Base-by-base conservation (phyloP, 1,139 yeast species). In the Scheffersomyces illinoinensis region DNA sequence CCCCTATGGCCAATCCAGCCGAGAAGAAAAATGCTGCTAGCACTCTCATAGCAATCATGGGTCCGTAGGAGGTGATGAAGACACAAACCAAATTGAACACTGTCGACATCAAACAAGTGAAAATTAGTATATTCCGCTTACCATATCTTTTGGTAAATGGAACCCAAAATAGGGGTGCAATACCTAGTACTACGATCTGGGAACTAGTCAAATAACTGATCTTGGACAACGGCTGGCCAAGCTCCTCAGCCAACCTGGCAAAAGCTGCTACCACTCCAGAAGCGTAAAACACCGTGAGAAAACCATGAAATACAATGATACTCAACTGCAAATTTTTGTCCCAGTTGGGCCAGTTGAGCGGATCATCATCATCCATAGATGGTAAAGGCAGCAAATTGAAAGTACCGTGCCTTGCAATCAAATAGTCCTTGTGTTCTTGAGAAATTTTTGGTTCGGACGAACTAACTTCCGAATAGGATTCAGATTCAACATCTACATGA, bases 91-190 rank as follows among this genome's bases (percentile, higher is more conserved):
- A 56, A 51, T 65, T 67, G 56, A 64, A 68, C n/a, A 56, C 59
- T 56, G 59, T 58, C 4, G 68, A 59, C 5, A 65, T 68, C 46
- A 68, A 55, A 17, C 65, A 60, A 5, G 68, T 63, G 8, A 61
- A 48, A 43, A 68, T 53, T 18, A 68, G 56, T 43, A 67, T 51
- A 52, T 64, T 63, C 7, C 58, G 57, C 18, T 68, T 61, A 10
- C 71, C 71, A 53, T 66, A 68, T 50, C 56, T 59, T 49, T 67
- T 60, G 69, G 68, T 68, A 19, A 67, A 52, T 10, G 71, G 71
- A 10, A 64, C 58, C 71, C 71, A 68, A 23, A 67, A 26, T 50
- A 67, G 59, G 39, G 71, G 71, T 51, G 65, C 64, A 20, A 61
- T 54, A 18, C 71, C 71, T 52, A 68, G 53, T 14, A 66, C 57